Base-by-base conservation (phyloP, 495 filamentous ascomycete species). In the Xylaria venustula region DNA sequence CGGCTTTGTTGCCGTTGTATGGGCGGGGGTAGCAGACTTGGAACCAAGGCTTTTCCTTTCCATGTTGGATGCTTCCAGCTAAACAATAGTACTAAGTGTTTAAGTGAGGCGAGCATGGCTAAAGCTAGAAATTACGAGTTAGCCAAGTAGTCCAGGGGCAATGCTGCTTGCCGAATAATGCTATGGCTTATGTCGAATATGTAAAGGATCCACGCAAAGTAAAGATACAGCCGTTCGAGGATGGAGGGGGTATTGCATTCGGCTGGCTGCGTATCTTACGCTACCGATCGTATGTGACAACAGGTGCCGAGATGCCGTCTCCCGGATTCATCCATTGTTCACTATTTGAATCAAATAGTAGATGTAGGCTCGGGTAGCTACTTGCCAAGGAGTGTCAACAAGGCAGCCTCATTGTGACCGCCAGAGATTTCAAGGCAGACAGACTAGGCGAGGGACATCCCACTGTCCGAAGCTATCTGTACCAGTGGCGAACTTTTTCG, bases 321-420 rank as follows among this genome's bases (percentile, higher is more conserved):
- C 45, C 46, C 46, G 36, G 46, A 8, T 17, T 26, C 6, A 26
- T 42, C 7, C 15, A 32, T 25, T 50, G 23, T 11, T 20, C 20
- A 7, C 30, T 41, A 5, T 40, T 6, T 14, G 30, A 8, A 8
- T 19, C 17, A 19, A 23, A 45, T 15, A 28, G 32, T 11, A 30
- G 45, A 50, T 30, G 22, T 12, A 52, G 57, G 20, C 47, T 17
- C 36, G 47, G 47, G n/a, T 44, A 23, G 23, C 25, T 25, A 42
- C 47, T 19, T 51, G 25, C 47, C 25, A 34, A 55, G 17, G 37
- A 42, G 45, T 45, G 47, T 60, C 26, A 52, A 60, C 12, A 23
- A 28, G 20, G 48, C 49, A 60, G 47, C 57, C 47, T 58, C 56
- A 15, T 42, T 14, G n/a, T 46, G 45, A 52, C 48, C 47, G 47